Percentiles rank a stretch among this genome's conserved stretches.
Conservation (phyloP, 495 filamentous ascomycete genomes). For the Aspergillus sparsus region DNA sequence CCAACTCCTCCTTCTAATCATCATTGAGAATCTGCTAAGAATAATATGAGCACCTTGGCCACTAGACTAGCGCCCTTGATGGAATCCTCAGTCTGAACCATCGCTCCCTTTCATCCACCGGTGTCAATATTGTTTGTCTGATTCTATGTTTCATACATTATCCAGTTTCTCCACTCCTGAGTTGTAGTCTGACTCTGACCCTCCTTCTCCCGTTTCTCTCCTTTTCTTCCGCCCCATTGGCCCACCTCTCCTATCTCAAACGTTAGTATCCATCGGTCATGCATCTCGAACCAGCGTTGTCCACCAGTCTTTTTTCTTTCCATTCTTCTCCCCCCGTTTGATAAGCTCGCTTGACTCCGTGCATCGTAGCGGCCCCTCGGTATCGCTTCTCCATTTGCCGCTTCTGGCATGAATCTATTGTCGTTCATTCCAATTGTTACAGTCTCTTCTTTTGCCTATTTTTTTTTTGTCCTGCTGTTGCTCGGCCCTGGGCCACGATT, state of each 20-base stretch:
- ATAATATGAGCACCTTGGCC: too few species aligned
- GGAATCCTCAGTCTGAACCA: too few species aligned
- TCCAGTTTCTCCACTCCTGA: too few species aligned
- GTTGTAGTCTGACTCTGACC: background rate
- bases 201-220: background rate
- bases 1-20: too few species aligned
- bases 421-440: background rate
- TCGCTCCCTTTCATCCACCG: slow-evolving; percentile 13
- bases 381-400: slow-evolving; percentile 6
- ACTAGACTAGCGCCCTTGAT: too few species aligned
- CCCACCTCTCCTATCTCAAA: slow-evolving; percentile 21
- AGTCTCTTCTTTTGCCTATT: slow-evolving; percentile 6
- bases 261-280: slow-evolving; percentile 16
- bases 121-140: background rate
- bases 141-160: background rate
- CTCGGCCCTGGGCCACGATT: slow-evolving; percentile 3
- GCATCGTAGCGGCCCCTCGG: slow-evolving; percentile 4
- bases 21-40: too few species aligned
- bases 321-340: slow-evolving; percentile 14
- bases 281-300: slow-evolving; percentile 2
- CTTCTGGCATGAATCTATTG: slow-evolving; percentile 7
- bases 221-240: slow-evolving; percentile 15
- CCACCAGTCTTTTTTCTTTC: slow-evolving; percentile 12
- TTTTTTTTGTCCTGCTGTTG: slow-evolving; percentile 11
- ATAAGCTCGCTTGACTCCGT: slow-evolving; percentile 18